Percentiles rank a stretch among this genome's conserved stretches.
Evolutionary conservation across 768 basidiomycete genomes (phyloP).

Genomic region (Serendipita sp.): DNA sequence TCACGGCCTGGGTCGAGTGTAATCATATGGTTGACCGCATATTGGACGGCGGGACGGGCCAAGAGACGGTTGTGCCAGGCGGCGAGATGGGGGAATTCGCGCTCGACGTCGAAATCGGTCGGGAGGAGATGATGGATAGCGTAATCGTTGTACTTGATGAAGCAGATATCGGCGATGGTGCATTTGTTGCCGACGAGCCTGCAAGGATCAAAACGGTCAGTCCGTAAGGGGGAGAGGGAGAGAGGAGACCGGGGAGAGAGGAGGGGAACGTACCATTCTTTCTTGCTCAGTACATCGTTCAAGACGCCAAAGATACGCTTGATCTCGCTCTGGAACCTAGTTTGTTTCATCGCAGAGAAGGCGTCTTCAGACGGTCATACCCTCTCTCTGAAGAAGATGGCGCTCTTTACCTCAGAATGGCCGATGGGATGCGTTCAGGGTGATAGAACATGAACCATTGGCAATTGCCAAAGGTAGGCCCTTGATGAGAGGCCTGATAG

Average conservation of each 20-base stretch:
- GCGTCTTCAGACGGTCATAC: too few species aligned
- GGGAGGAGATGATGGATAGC: conserved; percentile 6
- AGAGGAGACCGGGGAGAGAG: not conserved
- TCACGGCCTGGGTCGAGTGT: not conserved
- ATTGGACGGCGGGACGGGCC: conserved; percentile 7
- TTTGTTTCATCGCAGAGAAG: too few species aligned
- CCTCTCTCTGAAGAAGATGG: too few species aligned
- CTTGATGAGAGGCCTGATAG: conserved; percentile 11
- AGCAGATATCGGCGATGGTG: conserved; percentile 8
- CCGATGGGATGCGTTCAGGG: conserved; percentile 11
- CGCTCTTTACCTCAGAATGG: conserved; percentile 10
- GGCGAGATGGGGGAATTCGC: conserved; percentile 6
- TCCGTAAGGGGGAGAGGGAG: too few species aligned
- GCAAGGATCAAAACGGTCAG: too few species aligned
- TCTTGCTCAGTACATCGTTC: conserved; percentile 10
- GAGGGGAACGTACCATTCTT: conserved; percentile 9
- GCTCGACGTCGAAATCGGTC: conserved; percentile 7
- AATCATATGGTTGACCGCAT: conserved; percentile 3
- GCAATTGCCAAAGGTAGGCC: conserved; percentile 9
- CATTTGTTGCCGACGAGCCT: conserved; percentile 9
- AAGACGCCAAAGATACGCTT: conserved; percentile 14
- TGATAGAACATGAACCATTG: conserved; percentile 13
- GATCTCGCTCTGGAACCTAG: conserved; percentile 10
- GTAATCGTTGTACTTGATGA: conserved; percentile 10
- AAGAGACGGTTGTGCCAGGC: conserved; percentile 4